Base-by-base conservation (phyloP, 495 filamentous ascomycete species). In the Hypoxylon crocopeplum region DNA sequence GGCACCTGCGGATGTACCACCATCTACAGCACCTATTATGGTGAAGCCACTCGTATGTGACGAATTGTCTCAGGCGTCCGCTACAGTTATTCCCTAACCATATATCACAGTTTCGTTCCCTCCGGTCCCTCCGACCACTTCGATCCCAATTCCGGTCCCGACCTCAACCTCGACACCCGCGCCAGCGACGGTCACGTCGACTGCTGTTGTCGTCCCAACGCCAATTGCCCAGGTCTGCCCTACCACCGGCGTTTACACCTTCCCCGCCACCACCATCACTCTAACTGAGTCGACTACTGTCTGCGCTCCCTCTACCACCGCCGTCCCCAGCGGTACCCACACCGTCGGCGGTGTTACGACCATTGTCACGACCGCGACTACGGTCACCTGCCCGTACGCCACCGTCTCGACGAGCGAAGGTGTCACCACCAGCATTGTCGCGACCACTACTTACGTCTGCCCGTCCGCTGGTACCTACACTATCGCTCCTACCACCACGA, bases 271-370 rank as follows among this genome's bases (percentile, higher is more conserved):
- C 39, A 93, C 88, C 49, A 59, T 92, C 40, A 87, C 85, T 22
- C 74, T 94, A 49, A 85, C 84, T 45, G 73, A 77, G 67, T 79
- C 80, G 13, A 89, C 84, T 56, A 89, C 84, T 45, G 86, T 90
- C 47, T 84, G 82, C 69, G 87, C 71, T 70, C 82, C 87, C 15
- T 79, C 84, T 60, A 81, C 81, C 47, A 88, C 88, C 49, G 72
- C 75, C 24, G 76, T 90, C 15, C 73, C 86, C 65, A 79, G 80
- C 61, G 90, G 88, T 62, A 85, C 80, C 34, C 78, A 87, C 83
- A 91, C 87, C 60, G 75, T 87, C 56, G 90, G 89, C 63, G 89
- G 87, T 81, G 87, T 91, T 29, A 91, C 87, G 49, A 92, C 89
- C 30, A 73, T 90, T 27, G 88, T 92, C 45, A 74, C 78, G 58